A percentile compares a stretch with the other conserved stretches of the same genome.
These are phyloP conservation scores for Candida awuae DNA, from an alignment of 805 yeast species.

Conservation along the genomic window DNA sequence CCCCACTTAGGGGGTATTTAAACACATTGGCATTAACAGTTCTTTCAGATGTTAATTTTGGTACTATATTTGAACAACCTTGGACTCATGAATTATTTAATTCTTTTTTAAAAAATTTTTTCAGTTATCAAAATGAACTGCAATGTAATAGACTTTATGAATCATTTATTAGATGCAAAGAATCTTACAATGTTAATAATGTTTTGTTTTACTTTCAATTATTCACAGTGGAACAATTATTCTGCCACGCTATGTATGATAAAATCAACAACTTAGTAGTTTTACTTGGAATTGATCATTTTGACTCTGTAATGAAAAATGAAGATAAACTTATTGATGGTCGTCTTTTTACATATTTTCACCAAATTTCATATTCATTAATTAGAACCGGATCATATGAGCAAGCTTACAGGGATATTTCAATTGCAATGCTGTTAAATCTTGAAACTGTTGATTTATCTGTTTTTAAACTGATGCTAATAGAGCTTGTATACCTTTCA, in stretches of 20 bases:
- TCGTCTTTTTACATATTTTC: slow-evolving; percentile 16
- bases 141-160: slow-evolving; percentile 4
- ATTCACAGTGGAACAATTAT: slow-evolving; percentile 7
- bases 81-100: slow-evolving; percentile 5
- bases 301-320: slow-evolving; percentile 11
- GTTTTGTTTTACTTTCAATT: slow-evolving; percentile 10
- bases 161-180: neutral
- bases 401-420: slow-evolving; percentile 17
- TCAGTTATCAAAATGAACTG: slow-evolving; percentile 4
- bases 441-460: neutral
- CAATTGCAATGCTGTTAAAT: neutral
- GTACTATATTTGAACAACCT: neutral
- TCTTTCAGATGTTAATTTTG: slow-evolving; percentile 6
- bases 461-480: slow-evolving; percentile 2
- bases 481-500: slow-evolving; percentile 3
- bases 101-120: slow-evolving; percentile 1
- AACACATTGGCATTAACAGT: neutral
- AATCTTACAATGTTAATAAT: neutral
- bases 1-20: slow-evolving; percentile 1
- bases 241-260: slow-evolving; percentile 3
- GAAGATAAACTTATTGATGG: slow-evolving; percentile 5
- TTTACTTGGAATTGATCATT: slow-evolving; percentile 4
- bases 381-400: slow-evolving; percentile 12
- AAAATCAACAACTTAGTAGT: slow-evolving; percentile 4
- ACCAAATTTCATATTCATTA: slow-evolving; percentile 15